These are phyloP conservation scores for Trypanosoma brucei DNA, from an alignment of 208 protist species.

Conservation along the genomic window DNA sequence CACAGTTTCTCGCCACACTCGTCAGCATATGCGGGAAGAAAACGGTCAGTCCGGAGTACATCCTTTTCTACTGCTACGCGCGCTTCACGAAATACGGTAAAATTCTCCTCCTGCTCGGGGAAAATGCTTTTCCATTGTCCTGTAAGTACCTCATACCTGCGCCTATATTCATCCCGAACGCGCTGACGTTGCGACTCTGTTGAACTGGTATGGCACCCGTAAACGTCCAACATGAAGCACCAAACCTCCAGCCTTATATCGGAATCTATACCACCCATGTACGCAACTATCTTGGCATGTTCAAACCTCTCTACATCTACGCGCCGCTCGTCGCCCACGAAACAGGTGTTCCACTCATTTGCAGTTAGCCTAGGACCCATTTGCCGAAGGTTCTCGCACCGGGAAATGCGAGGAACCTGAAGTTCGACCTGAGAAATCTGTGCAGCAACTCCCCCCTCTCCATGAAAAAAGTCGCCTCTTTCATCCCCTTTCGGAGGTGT, in stretches of 20 bases:
- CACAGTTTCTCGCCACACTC: slow-evolving; percentile 41
- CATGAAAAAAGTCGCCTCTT: background rate
- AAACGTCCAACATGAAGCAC: slow-evolving; percentile 66
- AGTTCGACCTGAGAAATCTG: slow-evolving; percentile 18
- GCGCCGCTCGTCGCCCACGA: slow-evolving; percentile 21
- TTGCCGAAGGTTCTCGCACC: background rate
- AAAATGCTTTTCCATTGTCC: slow-evolving; percentile 73
- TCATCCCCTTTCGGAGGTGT: background rate
- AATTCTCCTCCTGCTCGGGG: slow-evolving; percentile 62
- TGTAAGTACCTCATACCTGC: slow-evolving; percentile 55
- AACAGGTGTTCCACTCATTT: slow-evolving; percentile 26
- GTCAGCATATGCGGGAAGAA: slow-evolving; percentile 37
- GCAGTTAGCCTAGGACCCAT: slow-evolving; percentile 28
- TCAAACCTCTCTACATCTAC: slow-evolving; percentile 19
- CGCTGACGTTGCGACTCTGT: slow-evolving; percentile 30
- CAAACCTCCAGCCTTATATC: slow-evolving; percentile 70
- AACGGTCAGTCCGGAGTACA: slow-evolving; percentile 79
- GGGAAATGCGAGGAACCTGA: slow-evolving; percentile 16
- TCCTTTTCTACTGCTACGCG: slow-evolving; percentile 80
- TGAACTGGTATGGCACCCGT: slow-evolving; percentile 23
- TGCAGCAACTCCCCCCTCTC: slow-evolving; percentile 18
- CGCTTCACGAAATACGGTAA: slow-evolving; percentile 48
- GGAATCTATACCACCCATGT: slow-evolving; percentile 37
- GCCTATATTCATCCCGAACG: slow-evolving; percentile 21
- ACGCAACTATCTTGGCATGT: slow-evolving; percentile 19